Conservation (phyloP, 192 early-diverging fungal species). For the Chytriomyces sp. region DNA sequence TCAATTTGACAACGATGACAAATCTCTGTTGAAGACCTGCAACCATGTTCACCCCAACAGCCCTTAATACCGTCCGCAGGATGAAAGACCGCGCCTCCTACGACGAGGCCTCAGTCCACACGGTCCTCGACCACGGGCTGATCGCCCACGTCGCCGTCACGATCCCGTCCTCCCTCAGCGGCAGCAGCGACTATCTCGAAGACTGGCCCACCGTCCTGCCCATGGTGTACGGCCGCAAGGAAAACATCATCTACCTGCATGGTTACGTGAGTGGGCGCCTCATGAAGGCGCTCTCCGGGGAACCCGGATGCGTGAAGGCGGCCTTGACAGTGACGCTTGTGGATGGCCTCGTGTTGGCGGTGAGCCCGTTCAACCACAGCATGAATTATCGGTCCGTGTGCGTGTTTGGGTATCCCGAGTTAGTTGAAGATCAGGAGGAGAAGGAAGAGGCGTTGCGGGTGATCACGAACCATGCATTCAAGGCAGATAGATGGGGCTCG, state of each 20-base stretch:
- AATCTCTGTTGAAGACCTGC: too few relatives aligned
- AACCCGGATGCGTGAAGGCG: background rate
- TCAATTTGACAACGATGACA: too few relatives aligned
- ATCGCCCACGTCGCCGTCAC: slow-evolving; percentile 58
- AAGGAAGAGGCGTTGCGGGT: slow-evolving; percentile 40
- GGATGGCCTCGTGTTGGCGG: slow-evolving; percentile 49
- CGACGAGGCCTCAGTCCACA: slow-evolving; percentile 41
- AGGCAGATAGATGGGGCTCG: slow-evolving; percentile 50
- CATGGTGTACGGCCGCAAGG: slow-evolving; percentile 56
- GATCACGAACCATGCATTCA: slow-evolving; percentile 55
- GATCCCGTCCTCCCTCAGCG: background rate
- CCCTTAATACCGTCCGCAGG: slow-evolving; percentile 7
- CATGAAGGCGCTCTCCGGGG: slow-evolving; percentile 15
- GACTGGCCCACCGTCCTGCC: slow-evolving; percentile 59
- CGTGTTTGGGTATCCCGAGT: slow-evolving; percentile 46
- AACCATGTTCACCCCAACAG: too few relatives aligned
- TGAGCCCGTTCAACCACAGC: slow-evolving; percentile 53
- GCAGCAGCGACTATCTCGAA: slow-evolving; percentile 27
- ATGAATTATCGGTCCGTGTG: slow-evolving; percentile 53
- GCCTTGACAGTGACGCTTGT: slow-evolving; percentile 32
- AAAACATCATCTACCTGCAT: slow-evolving; percentile 53
- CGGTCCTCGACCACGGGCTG: slow-evolving; percentile 49
- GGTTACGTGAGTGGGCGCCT: slow-evolving; percentile 30
- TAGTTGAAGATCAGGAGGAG: slow-evolving; percentile 44
- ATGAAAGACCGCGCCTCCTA: slow-evolving; percentile 44